Evolutionary conservation across 2,329 filamentous ascomycete species (phyloP), one percentile per base, ranked within the genome.

Genomic region (Diaporthe citriasiana): DNA sequence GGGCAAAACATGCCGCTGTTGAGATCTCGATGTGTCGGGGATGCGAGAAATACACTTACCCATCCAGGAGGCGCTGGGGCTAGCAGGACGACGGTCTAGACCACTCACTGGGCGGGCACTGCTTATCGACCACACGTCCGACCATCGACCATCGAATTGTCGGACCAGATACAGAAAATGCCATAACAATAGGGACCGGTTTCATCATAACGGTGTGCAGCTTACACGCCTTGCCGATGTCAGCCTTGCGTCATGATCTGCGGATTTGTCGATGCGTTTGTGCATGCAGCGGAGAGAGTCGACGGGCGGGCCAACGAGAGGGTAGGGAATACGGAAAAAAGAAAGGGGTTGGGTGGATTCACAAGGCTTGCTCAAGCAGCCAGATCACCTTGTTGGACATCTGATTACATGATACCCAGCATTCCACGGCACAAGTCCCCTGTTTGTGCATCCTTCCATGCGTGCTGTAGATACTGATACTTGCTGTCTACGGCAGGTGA

Each of bases 181-280:
- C 63, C 63, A 68, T 68, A 40, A 40, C n/a, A 27, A 12, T 33
- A 30, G 19, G 33, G 63, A 40, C 63, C 33, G 47, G 33, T 68
- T 68, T 51, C 45, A 38, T 25, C 10, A 50, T 10, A 25, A 10
- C 35, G 30, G 30, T 9, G 45, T 53, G 45, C 63, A 25, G 38
- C 63, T 53, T 50, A 15, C 30, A 15, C n/a, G 45, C 33, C 33
- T 53, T 38, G 63, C 63, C 63, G 33, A 68, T 68, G 47, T 68
- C 47, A 68, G 63, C 45, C 63, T 53, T 68, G 63, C 63, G 30
- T 68, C 63, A 68, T 68, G 63, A 53, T 68, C 47, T 68, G 63
- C 47, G 45, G 40, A 25, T 53, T 25, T 45, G 13, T 65, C 42
- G 42, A 50, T 65, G 42, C n/a, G n/a, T 4, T 1, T 68, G 22